Base-by-base conservation (phyloP, 805 yeast genomes). In the Suhomyces vadensis region DNA sequence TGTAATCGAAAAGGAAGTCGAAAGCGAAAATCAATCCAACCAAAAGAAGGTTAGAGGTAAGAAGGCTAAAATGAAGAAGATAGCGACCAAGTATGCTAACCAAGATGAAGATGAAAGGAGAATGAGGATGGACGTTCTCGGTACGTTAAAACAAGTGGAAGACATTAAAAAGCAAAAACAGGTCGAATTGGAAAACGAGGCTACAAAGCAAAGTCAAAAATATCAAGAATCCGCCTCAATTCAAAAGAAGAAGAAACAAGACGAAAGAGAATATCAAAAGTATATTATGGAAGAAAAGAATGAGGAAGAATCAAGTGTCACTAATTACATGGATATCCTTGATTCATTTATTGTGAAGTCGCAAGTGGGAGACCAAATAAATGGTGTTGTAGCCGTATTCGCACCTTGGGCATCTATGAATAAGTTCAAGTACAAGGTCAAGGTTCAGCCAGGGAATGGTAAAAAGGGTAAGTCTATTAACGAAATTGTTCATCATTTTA, bases 31-130 rank as follows among this genome's bases (percentile, higher is more conserved):
- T 17, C 6, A 48, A 45, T 27, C 44, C 9, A 43, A 42, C 20
- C 56, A 54, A 10, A 64, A 64, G 13, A 74, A 70, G 29, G 82
- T 83, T 5, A 79, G 97, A 55, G 97, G 98, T 38, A 89, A 86
- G 64, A 88, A 85, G 57, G 85, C 86, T 31, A 90, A 90, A 58
- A 57, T 86, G 64, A 88, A 86, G 71, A 90, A 87, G 58, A 86
- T 89, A 44, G 84, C 84, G 31, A 74, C 78, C 48, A 92, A 91
- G 58, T 92, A 92, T 57, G 88, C 83, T 3, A 90, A 85, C 47
- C 98, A 92, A 65, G 98, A 92, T 60, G 97, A 88, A 41, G 94
- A 87, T 44, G 98, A 92, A 55, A 77, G 90, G 44, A 56, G 65
- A 37, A 55, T 84, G 44, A 75, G 95, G 51, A 81, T 92, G 86